A percentile compares a stretch with the other conserved stretches of the same genome.
Conservation (phyloP, 371 early-diverging fungal species). For the Cokeromyces recurvatus region DNA sequence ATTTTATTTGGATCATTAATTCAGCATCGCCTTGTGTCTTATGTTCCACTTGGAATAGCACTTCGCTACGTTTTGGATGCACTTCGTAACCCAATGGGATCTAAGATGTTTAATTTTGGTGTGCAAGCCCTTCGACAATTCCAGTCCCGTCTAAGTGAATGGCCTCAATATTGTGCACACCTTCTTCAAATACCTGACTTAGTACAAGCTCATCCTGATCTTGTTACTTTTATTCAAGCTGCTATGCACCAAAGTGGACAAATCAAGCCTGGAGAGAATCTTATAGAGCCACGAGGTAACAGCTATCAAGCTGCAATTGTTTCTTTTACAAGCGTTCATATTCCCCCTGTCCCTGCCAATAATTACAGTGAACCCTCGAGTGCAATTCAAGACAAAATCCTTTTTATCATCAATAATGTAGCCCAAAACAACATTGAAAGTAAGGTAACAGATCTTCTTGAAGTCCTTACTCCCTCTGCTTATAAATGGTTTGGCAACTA, state of each 20-base stretch:
- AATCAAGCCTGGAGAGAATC: not conserved
- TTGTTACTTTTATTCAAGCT: not conserved
- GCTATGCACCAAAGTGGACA: not conserved
- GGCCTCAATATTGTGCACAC: constrained; percentile 84
- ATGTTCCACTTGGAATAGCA: constrained; percentile 68
- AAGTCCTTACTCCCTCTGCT: constrained; percentile 55
- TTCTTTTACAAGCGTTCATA: constrained; percentile 32
- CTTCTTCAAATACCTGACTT: constrained; percentile 77
- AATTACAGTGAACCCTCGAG: constrained; percentile 61
- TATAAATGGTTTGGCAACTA: constrained; percentile 91
- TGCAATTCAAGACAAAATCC: constrained; percentile 76
- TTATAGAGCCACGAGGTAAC: not conserved
- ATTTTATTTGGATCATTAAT: constrained; percentile 86
- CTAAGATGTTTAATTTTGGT: constrained; percentile 88
- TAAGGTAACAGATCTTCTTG: constrained; percentile 76
- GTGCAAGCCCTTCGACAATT: constrained; percentile 81
- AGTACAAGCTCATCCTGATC: constrained; percentile 66
- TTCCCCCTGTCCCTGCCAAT: constrained; percentile 17
- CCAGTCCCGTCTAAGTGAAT: constrained; percentile 73
- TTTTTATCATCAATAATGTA: constrained; percentile 93
- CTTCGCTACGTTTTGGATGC: constrained; percentile 82
- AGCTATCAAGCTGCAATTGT: not conserved
- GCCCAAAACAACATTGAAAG: constrained; percentile 75
- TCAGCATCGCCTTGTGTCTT: constrained; percentile 78
- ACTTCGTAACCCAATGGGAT: constrained; percentile 68